Base-by-base conservation (phyloP, 257 asterid species). In the Salvia hispanica region DNA sequence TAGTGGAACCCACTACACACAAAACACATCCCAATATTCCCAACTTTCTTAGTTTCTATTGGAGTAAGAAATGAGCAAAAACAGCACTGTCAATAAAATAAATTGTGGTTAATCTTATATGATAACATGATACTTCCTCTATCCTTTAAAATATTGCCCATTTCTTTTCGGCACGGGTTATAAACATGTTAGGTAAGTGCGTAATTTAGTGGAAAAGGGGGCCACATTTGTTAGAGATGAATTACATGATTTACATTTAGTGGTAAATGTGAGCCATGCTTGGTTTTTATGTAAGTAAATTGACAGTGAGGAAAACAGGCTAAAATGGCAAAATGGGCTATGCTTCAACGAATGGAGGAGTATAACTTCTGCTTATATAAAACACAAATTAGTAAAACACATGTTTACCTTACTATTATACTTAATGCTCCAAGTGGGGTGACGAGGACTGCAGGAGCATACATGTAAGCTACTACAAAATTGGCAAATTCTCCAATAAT, bases 371-470 rank as follows among this genome's bases (percentile, higher is more conserved):
- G 64, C 51, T 43, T 36, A 47, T 34, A 25, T 43, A 21, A 51
- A 14, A 55, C 7, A 66, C 18, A 6, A 59, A 47, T 53, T 18
- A 45, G 18, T 15, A 13, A 12, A 67, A 25, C 7, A 4, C 52
- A 44, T 2, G 61, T 47, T 44, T 77, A 89, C 96, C 96, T 89
- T 48, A 89, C 92, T 72, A 89, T 86, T 69, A 89, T 89, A 77
- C 96, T 89, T 72, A 83, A 81, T 64, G 95, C 95, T 39, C 96
- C 96, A 56, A 89, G 95, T 0, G 96, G 95, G 46, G 96, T 86
- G 62, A 89, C 96, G 33, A 89, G 92, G 70, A 86, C 86, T 60
- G 95, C 95, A 75, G 96, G 96, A 14, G 96, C 96, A 82, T 78
- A 89, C 58, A 83, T 83, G 71, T 86, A 89, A 66, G 21, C 21